Evolutionary conservation across 2,329 filamentous ascomycete species (phyloP), one percentile per base, ranked within the genome.

Genomic region (Fusarium sp.): DNA sequence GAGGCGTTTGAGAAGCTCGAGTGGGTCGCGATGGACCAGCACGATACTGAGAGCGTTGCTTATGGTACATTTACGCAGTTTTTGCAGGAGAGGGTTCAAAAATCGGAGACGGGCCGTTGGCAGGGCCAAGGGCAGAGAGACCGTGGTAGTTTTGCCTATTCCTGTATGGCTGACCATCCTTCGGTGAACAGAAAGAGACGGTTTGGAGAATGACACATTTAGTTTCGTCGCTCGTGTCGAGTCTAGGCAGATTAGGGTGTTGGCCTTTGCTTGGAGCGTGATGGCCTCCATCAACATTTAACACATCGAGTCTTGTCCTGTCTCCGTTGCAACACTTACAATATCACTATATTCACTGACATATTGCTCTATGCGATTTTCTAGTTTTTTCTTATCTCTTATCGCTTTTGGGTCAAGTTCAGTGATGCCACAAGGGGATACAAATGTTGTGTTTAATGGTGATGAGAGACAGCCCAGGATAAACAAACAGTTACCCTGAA

Each of bases 1-100:
- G 73, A 69, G 7, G 31, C 57, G 11, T 72, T 77, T 66, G 54
- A 74, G 38, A 71, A 74, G 31, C 42, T 71, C 7, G 63, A 65
- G 4, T 73, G 71, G 71, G 47, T 40, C 1, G 38, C n/a, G 0
- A n/a, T 73, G 5, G 67, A 74, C 6, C 45, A 29, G 11, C 52
- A 73, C 2, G 63, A 74, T 11, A 42, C 29, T 3, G 57, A 61
- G 2, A 36, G 33, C 1, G n/a, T 64, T 25, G 59, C 63, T 8
- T 54, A 29, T 10, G 71, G 71, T 11, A 71, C 63, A 5, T 73
- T 73, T 16, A 42, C 54, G 13, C 67, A 68, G 27, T 68, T 73
- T 9, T 27, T 73, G 6, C 47, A 73, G 27, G 50, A 57, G 6
- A 40, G 59, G 18, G 25, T 74, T 3, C 31, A 54, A 1, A 25